These are phyloP conservation scores for Chaetoscypha palmicola DNA, from an alignment of 2,329 filamentous ascomycete genomes.

Conservation along the genomic window DNA sequence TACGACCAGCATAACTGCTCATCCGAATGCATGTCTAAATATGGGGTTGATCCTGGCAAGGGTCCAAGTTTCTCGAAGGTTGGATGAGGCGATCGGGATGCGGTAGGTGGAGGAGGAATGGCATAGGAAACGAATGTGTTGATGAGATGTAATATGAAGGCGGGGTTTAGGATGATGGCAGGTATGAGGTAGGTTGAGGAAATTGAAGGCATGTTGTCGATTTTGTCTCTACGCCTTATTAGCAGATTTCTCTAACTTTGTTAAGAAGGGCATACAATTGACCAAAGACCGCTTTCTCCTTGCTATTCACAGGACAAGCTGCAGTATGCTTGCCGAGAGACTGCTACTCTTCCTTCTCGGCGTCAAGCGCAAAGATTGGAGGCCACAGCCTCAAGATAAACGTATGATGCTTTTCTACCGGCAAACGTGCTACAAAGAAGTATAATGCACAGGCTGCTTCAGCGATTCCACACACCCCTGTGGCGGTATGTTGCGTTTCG, in stretches of 20 bases:
- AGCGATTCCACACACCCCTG: too few relatives aligned
- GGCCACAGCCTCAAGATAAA: too few relatives aligned
- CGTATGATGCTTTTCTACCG: too few relatives aligned
- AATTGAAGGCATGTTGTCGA: conserved; percentile 24
- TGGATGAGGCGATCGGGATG: conserved; percentile 26
- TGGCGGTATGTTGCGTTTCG: too few relatives aligned
- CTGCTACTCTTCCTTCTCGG: not conserved
- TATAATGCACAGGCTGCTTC: too few relatives aligned
- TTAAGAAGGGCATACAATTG: too few relatives aligned
- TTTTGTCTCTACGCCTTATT: not conserved
- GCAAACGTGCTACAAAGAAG: too few relatives aligned
- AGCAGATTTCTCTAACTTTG: not conserved
- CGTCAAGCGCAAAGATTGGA: not conserved
- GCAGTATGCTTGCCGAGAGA: not conserved
- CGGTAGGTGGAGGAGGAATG: conserved; percentile 26
- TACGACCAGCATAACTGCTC: conserved; percentile 35
- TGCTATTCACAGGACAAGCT: too few relatives aligned
- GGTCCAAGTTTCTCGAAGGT: conserved; percentile 27
- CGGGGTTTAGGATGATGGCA: conserved; percentile 34
- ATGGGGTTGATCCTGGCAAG: conserved; percentile 25
- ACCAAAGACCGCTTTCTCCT: too few relatives aligned
- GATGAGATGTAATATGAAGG: conserved; percentile 34
- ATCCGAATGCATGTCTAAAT: conserved; percentile 33
- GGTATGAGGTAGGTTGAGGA: conserved; percentile 30
- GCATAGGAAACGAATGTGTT: conserved; percentile 34